phyloP scores from a whole-genome alignment of 768 basidiomycete species.

The Boletus coccyginus region DNA sequence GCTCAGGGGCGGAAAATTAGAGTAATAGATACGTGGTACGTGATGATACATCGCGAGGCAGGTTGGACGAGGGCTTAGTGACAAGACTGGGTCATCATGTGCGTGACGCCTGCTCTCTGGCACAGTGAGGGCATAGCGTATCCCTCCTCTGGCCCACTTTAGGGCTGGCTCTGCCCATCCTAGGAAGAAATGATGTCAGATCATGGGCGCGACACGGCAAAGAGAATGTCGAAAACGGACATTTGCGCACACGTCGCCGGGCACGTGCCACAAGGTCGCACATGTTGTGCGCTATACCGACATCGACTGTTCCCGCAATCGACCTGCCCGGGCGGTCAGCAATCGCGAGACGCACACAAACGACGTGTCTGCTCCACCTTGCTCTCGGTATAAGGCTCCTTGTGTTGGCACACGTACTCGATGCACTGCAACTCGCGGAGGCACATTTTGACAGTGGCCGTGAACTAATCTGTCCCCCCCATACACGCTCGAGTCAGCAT shows the following conservation, averaged over 20 bases:
- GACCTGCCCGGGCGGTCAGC: constrained; percentile 29
- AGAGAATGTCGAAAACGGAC: constrained; percentile 24
- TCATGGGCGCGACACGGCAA: neutral
- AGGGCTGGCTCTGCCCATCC: constrained; percentile 22
- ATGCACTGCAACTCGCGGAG: constrained; percentile 39
- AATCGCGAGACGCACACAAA: neutral
- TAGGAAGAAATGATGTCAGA: constrained; percentile 13
- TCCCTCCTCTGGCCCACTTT: constrained; percentile 20
- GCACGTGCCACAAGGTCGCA: constrained; percentile 35
- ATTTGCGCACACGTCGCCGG: constrained; percentile 39
- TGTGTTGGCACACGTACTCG: constrained; percentile 39
- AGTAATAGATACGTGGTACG: constrained; percentile 16
- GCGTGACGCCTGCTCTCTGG: constrained; percentile 9
- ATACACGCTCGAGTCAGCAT: constrained; percentile 6
- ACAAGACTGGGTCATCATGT: neutral
- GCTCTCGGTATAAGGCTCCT: constrained; percentile 27
- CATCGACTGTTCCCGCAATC: constrained; percentile 41
- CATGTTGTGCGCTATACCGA: constrained; percentile 42
- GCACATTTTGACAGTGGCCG: constrained; percentile 36
- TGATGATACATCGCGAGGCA: constrained; percentile 2
- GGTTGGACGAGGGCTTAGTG: neutral
- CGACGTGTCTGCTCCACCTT: constrained; percentile 19
- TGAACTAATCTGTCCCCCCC: constrained; percentile 4
- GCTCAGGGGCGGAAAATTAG: constrained; percentile 4
- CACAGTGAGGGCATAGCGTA: constrained; percentile 21